These are phyloP conservation scores for Clitopilus passeckerianus DNA, from an alignment of 768 basidiomycete genomes.

Conservation along the genomic window DNA sequence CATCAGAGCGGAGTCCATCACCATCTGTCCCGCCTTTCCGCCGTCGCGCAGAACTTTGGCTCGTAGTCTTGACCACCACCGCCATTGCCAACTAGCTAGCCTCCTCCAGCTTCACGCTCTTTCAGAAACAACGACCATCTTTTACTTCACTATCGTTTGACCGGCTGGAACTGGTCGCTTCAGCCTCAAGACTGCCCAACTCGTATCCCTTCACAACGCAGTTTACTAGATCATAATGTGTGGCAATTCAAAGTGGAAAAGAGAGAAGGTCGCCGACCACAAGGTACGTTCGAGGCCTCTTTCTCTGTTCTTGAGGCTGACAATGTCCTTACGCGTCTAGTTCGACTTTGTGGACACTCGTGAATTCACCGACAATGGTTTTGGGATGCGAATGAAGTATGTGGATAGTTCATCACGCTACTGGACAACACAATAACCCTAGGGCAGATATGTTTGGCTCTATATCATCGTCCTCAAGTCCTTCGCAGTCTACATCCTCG, in stretches of 20 bases:
- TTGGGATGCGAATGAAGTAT: constrained; percentile 83
- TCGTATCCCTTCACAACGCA: constrained; percentile 12
- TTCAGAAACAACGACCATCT: constrained; percentile 12
- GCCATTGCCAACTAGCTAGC: constrained; percentile 10
- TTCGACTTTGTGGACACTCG: constrained; percentile 95
- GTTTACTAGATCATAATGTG: constrained; percentile 41
- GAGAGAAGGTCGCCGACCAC: constrained; percentile 96
- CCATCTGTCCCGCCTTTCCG: constrained; percentile 1
- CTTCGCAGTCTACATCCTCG: constrained; percentile 93
- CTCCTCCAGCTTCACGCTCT: constrained; percentile 17
- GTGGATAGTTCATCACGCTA: constrained; percentile 13
- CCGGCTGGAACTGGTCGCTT: constrained; percentile 44
- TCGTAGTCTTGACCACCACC: constrained; percentile 4
- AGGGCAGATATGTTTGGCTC: constrained; percentile 80
- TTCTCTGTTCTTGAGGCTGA: constrained; percentile 14
- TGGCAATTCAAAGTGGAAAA: constrained; percentile 88
- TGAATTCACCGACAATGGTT: constrained; percentile 88
- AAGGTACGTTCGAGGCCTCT: constrained; percentile 53
- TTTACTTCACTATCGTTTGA: constrained; percentile 16
- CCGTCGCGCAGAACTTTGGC: constrained; percentile 8
- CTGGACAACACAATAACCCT: background rate
- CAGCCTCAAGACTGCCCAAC: constrained; percentile 7
- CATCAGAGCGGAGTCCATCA: background rate
- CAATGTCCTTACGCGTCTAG: constrained; percentile 34
- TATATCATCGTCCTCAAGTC: constrained; percentile 94